Evolutionary conservation across 768 basidiomycete genomes (phyloP).

Genomic region (Hortiboletus flavorubellus): DNA sequence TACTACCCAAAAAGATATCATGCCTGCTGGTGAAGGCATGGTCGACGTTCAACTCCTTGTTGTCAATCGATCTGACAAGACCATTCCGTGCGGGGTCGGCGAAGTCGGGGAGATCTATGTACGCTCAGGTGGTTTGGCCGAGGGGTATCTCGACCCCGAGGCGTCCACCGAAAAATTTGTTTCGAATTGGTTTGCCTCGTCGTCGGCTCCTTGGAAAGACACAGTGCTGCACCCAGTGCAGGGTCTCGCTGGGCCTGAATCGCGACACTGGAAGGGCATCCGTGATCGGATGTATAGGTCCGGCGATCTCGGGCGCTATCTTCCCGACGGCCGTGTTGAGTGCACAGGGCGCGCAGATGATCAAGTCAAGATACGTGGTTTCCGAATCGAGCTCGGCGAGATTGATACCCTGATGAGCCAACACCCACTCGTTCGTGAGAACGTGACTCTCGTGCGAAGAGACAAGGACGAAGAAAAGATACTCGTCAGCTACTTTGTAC

Average conservation of each 20-base stretch:
- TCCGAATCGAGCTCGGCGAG: constrained; percentile 97
- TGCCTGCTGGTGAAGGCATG: constrained; percentile 98
- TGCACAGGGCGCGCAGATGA: constrained; percentile 97
- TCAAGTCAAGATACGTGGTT: constrained; percentile 98
- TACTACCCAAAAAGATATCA: constrained; percentile 92
- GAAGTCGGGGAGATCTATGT: constrained; percentile 99
- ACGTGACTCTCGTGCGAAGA: constrained; percentile 92
- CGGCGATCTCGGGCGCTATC: constrained; percentile 93
- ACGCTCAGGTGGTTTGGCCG: constrained; percentile 90
- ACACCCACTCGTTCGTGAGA: constrained; percentile 93
- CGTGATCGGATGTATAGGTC: constrained; percentile 97
- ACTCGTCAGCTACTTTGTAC: constrained; percentile 95
- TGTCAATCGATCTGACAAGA: constrained; percentile 85
- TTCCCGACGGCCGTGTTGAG: constrained; percentile 89
- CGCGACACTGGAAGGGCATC: constrained; percentile 88
- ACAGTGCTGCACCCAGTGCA: constrained; percentile 61
- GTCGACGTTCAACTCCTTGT: constrained; percentile 95
- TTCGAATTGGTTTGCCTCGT: constrained; percentile 80
- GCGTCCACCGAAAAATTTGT: constrained; percentile 93
- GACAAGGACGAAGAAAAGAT: constrained; percentile 99
- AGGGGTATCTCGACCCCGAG: constrained; percentile 85
- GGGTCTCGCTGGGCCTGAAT: constrained; percentile 64
- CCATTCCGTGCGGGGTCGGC: constrained; percentile 85
- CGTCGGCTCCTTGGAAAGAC: constrained; percentile 54
- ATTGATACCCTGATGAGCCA: constrained; percentile 95